These are phyloP conservation scores for Pseudozyma pruni DNA, from an alignment of 1,284 basidiomycete genomes.

Conservation along the genomic window DNA sequence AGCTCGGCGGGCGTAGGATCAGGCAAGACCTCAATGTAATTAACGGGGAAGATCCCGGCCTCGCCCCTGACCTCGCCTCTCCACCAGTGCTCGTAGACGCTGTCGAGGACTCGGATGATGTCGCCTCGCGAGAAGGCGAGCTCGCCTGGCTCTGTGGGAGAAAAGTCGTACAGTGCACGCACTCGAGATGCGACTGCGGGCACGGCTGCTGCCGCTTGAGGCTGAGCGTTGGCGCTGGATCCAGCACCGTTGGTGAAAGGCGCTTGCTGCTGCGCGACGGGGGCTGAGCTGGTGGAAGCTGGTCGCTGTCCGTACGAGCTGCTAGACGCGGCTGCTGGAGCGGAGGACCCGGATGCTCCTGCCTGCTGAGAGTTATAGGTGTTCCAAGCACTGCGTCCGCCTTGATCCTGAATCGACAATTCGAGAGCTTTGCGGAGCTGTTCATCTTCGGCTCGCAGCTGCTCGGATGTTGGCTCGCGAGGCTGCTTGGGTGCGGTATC, in stretches of 20 bases:
- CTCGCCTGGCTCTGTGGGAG: constrained; percentile 88
- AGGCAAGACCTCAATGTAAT: constrained; percentile 92
- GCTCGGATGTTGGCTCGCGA: constrained; percentile 49
- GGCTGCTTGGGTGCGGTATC: constrained; percentile 9
- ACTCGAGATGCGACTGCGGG: constrained; percentile 71
- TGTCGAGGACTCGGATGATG: constrained; percentile 93
- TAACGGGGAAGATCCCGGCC: constrained; percentile 97
- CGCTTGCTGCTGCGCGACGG: constrained; percentile 69
- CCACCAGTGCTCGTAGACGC: constrained; percentile 99
- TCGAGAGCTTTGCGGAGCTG: constrained; percentile 64
- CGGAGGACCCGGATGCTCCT: constrained; percentile 29
- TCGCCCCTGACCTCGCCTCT: constrained; percentile 89
- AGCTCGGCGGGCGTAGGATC: constrained; percentile 84
- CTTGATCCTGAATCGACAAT: constrained; percentile 63
- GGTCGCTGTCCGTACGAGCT: constrained; percentile 19
- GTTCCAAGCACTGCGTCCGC: constrained; percentile 44
- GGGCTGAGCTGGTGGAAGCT: constrained; percentile 11
- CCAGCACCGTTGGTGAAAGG: constrained; percentile 46
- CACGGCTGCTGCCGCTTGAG: constrained; percentile 2
- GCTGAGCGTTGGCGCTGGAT: constrained; percentile 1
- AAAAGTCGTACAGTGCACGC: constrained; percentile 88
- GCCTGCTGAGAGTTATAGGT: constrained; percentile 25
- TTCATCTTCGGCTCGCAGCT: constrained; percentile 64
- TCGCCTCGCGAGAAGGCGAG: constrained; percentile 92
- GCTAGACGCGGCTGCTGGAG: constrained; percentile 19